Conservation (phyloP, 345 rosid genomes). For the Rhodomyrtus tomentosa region DNA sequence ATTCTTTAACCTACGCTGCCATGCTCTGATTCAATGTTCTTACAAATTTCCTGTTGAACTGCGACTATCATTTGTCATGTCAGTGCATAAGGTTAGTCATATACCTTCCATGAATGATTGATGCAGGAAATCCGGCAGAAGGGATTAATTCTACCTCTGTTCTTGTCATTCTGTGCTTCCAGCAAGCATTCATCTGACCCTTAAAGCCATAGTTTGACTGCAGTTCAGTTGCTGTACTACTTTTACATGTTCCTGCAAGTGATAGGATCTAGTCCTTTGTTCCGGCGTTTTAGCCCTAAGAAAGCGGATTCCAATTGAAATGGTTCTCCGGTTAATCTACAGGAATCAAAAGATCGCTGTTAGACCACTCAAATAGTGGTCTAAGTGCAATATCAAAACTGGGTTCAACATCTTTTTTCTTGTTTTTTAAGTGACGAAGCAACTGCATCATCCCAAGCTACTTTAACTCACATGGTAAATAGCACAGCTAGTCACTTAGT, state of each 20-base stretch:
- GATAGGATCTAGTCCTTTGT: conserved; percentile 26
- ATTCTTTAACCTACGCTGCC: neutral
- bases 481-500: neutral
- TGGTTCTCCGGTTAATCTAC: conserved; percentile 55
- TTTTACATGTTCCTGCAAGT: conserved; percentile 67
- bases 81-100: neutral
- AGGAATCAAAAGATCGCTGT: neutral
- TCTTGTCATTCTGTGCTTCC: conserved; percentile 64
- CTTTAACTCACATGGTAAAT: neutral
- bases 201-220: conserved; percentile 74
- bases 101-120: conserved; percentile 94
- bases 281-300: conserved; percentile 78
- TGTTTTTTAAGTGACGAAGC: neutral
- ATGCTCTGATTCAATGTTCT: neutral
- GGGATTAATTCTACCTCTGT: conserved; percentile 51
- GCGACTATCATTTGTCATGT: neutral
- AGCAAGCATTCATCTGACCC: conserved; percentile 90
- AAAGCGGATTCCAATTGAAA: conserved; percentile 76
- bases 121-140: conserved; percentile 69
- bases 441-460: neutral
- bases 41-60: neutral
- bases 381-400: neutral
- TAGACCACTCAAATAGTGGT: neutral
- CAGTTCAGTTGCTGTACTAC: conserved; percentile 76
- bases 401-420: neutral